Conservation (phyloP, 805 yeast genomes). For the Yarrowia divulgata region DNA sequence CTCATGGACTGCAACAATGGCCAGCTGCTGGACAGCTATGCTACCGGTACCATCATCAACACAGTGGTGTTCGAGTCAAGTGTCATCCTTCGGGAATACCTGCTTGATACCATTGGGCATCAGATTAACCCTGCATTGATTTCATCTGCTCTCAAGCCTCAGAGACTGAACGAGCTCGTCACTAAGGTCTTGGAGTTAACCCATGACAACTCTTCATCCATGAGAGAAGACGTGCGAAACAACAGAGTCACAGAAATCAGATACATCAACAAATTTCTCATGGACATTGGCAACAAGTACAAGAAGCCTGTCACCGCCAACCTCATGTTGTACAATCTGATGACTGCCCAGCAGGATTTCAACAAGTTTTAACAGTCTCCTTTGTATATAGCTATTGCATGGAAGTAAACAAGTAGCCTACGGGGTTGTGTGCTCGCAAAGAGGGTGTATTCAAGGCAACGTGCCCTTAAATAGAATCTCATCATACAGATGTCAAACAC, state of each 20-base stretch:
- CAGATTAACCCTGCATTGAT: constrained; percentile 44
- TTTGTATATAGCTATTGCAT: neutral
- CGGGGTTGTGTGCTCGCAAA: too few species aligned
- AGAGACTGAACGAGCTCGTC: constrained; percentile 52
- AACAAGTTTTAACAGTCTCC: constrained; percentile 7
- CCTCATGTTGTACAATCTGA: constrained; percentile 56
- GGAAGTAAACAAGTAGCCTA: neutral
- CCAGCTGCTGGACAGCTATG: constrained; percentile 59
- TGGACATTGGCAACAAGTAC: constrained; percentile 58
- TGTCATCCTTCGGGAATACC: constrained; percentile 51
- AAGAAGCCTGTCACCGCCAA: constrained; percentile 57
- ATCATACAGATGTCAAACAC: neutral
- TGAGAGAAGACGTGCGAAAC: constrained; percentile 69
- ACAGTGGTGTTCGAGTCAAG: constrained; percentile 58
- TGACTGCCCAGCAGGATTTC: constrained; percentile 47
- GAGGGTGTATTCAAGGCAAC: too few species aligned
- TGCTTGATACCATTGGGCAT: neutral
- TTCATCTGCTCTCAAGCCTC: constrained; percentile 41
- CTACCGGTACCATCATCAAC: constrained; percentile 51
- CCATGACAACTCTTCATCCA: constrained; percentile 68
- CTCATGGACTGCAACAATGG: constrained; percentile 80
- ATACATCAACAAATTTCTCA: constrained; percentile 83
- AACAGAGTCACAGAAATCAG: constrained; percentile 75
- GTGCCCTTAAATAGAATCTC: too few species aligned
- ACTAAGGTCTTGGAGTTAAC: constrained; percentile 57